Conservation (phyloP, 2,329 filamentous ascomycete species). For the Epichloe sp. region DNA sequence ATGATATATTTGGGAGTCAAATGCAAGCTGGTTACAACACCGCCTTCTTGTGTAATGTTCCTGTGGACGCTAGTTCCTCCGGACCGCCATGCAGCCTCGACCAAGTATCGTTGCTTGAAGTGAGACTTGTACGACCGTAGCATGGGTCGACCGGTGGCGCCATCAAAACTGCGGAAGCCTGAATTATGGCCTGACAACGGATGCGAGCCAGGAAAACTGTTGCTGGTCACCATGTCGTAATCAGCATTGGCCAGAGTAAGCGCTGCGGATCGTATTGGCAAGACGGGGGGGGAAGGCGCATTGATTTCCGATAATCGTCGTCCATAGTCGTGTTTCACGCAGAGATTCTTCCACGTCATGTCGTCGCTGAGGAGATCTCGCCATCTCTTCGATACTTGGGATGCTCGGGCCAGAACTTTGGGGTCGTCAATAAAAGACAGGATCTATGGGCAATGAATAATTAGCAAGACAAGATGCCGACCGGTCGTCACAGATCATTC, state of each 20-base stretch:
- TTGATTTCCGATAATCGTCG: constrained; percentile 41
- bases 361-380: constrained; percentile 87
- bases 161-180: constrained; percentile 43
- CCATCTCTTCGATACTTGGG: constrained; percentile 93
- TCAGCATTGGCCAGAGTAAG: constrained; percentile 21
- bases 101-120: constrained; percentile 94
- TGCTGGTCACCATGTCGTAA: constrained; percentile 21
- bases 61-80: constrained; percentile 73
- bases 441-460: constrained; percentile 42
- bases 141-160: constrained; percentile 38
- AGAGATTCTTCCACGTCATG: constrained; percentile 95
- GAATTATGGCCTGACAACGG: constrained; percentile 23
- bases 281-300: constrained; percentile 17
- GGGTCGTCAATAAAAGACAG: constrained; percentile 96
- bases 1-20: constrained; percentile 94
- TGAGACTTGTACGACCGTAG: constrained; percentile 85
- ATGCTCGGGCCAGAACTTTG: constrained; percentile 81
- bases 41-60: constrained; percentile 91
- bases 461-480: constrained; percentile 5
- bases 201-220: constrained; percentile 32
- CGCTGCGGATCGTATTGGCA: constrained; percentile 18
- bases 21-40: constrained; percentile 91
- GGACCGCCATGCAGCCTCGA: constrained; percentile 91
- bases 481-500: too few relatives aligned
- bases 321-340: constrained; percentile 86